Conservation (phyloP, 805 yeast genomes). For the Saccharomycopsis malanga region DNA sequence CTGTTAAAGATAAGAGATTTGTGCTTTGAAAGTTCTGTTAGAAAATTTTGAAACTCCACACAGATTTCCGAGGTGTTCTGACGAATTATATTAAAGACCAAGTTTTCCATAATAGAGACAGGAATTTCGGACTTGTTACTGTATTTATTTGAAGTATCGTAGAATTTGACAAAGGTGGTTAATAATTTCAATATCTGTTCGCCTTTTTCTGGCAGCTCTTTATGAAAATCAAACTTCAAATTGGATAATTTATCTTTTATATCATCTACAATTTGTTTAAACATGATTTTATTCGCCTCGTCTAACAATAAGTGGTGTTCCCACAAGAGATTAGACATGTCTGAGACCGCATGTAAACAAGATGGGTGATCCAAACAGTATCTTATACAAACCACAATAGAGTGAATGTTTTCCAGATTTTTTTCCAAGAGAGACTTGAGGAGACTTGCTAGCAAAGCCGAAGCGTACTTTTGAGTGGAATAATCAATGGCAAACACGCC, state of each 20-base stretch:
- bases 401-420: neutral
- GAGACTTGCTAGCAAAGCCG: constrained; percentile 27
- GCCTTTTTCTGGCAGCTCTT: constrained; percentile 30
- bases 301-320: neutral
- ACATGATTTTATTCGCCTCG: neutral
- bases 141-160: neutral
- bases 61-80: constrained; percentile 24
- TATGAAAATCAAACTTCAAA: constrained; percentile 30
- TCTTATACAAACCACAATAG: neutral
- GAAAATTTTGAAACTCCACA: constrained; percentile 29
- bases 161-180: constrained; percentile 8
- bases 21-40: constrained; percentile 16
- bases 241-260: neutral
- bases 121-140: neutral
- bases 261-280: neutral
- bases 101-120: neutral
- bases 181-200: constrained; percentile 32
- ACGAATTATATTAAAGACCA: constrained; percentile 28
- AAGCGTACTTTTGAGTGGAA: constrained; percentile 37
- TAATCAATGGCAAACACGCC: constrained; percentile 35
- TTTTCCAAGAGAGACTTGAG: neutral
- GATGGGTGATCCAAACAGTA: neutral
- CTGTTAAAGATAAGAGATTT: constrained; percentile 20
- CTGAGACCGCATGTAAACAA: neutral
- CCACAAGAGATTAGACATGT: neutral